These are phyloP conservation scores for Sordaria brevicollis DNA, from an alignment of 495 filamentous ascomycete species.

Conservation along the genomic window DNA sequence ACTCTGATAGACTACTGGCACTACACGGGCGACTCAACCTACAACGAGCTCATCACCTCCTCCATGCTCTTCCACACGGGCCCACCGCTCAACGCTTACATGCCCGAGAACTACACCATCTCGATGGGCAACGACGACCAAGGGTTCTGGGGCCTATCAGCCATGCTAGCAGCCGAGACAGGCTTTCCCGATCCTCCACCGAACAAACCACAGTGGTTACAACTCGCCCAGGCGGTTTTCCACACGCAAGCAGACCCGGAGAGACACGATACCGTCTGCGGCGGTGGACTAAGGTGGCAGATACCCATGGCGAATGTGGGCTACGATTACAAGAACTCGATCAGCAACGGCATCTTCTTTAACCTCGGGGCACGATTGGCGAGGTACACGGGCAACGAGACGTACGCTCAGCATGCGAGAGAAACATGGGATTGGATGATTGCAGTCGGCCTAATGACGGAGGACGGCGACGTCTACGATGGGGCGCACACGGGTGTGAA, in stretches of 20 bases:
- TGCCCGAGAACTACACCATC: slow-evolving; percentile 56
- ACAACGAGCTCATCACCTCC: slow-evolving; percentile 44
- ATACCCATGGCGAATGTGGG: slow-evolving; percentile 61
- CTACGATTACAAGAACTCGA: slow-evolving; percentile 59
- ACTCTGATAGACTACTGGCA: slow-evolving; percentile 60
- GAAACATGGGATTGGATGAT: slow-evolving; percentile 64
- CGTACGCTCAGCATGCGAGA: slow-evolving; percentile 65
- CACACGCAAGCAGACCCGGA: slow-evolving; percentile 51
- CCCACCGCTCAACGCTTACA: slow-evolving; percentile 44
- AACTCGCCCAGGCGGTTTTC: slow-evolving; percentile 61
- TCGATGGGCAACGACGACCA: slow-evolving; percentile 69
- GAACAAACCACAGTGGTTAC: slow-evolving; percentile 55
- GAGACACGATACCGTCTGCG: slow-evolving; percentile 46
- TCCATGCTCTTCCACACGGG: slow-evolving; percentile 54
- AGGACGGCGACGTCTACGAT: slow-evolving; percentile 47
- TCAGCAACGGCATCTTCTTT: slow-evolving; percentile 56
- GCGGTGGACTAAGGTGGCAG: slow-evolving; percentile 69
- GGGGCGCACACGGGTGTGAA: slow-evolving; percentile 50
- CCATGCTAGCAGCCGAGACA: slow-evolving; percentile 59
- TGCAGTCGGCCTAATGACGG: slow-evolving; percentile 49
- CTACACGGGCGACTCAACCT: slow-evolving; percentile 53
- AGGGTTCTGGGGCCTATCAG: slow-evolving; percentile 65
- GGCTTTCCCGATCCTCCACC: slow-evolving; percentile 47
- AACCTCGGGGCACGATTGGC: slow-evolving; percentile 66
- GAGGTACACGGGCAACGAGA: slow-evolving; percentile 61